Percentiles rank a stretch among this genome's conserved stretches.
These are phyloP conservation scores for Colletotrichum sp. DNA, from an alignment of 2,329 filamentous ascomycete genomes.

Conservation along the genomic window DNA sequence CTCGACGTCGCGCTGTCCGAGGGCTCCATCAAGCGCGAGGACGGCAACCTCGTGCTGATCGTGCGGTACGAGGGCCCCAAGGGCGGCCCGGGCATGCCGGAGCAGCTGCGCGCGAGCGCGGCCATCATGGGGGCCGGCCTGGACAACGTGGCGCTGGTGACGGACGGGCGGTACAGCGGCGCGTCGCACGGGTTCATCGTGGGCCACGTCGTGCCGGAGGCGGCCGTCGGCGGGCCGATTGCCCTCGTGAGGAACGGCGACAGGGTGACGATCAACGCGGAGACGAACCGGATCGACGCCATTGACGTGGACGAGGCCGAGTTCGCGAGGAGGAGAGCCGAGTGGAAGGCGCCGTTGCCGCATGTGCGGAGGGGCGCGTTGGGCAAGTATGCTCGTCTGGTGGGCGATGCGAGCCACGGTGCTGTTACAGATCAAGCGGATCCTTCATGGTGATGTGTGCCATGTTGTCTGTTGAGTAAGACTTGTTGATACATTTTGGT, in stretches of 20 bases:
- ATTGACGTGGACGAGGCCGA: slow-evolving; percentile 72
- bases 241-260: slow-evolving; percentile 83
- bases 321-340: slow-evolving; percentile 64
- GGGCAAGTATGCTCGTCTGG: slow-evolving; percentile 88
- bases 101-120: slow-evolving; percentile 86
- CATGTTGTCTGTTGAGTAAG: not conserved
- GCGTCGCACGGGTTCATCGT: slow-evolving; percentile 93
- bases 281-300: slow-evolving; percentile 74
- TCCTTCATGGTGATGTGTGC: slow-evolving; percentile 23
- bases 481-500: not conserved
- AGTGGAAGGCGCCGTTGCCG: slow-evolving; percentile 74
- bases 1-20: slow-evolving; percentile 79
- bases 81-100: slow-evolving; percentile 94
- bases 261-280: slow-evolving; percentile 83
- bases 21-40: slow-evolving; percentile 54
- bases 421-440: slow-evolving; percentile 76
- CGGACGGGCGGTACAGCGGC: slow-evolving; percentile 88
- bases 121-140: slow-evolving; percentile 93
- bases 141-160: slow-evolving; percentile 87
- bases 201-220: slow-evolving; percentile 91
- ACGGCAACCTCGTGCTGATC: slow-evolving; percentile 84
- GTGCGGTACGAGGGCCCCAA: slow-evolving; percentile 94
- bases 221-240: slow-evolving; percentile 86
- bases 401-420: slow-evolving; percentile 90
- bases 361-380: slow-evolving; percentile 81